phyloP scores from a whole-genome alignment of 352 stramenopile species.

The Globisporangium canariense region DNA sequence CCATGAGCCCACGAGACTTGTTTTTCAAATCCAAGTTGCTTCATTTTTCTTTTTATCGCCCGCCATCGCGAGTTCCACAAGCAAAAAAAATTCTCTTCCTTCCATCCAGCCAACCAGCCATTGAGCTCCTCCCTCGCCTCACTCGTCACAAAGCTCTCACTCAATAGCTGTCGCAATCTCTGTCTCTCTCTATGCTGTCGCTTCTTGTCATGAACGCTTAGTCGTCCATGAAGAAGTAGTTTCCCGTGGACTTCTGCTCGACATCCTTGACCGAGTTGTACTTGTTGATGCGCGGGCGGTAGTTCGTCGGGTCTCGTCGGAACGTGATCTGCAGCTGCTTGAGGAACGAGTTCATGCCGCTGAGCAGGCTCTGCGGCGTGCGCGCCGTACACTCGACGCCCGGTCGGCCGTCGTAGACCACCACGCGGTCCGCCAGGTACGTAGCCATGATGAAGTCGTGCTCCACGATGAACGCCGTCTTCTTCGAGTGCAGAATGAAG shows the following conservation, averaged over 20 bases:
- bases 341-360: slow-evolving; percentile 99
- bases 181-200: background rate
- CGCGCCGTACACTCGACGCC: slow-evolving; percentile 97
- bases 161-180: background rate
- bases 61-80: slow-evolving; percentile 8
- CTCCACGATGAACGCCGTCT: slow-evolving; percentile 99
- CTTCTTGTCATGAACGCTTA: slow-evolving; percentile 34
- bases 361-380: slow-evolving; percentile 92
- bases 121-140: background rate
- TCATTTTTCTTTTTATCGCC: background rate
- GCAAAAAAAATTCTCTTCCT: slow-evolving; percentile 8
- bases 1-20: too few relatives aligned
- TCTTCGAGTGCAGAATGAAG: slow-evolving; percentile 99
- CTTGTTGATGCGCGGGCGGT: slow-evolving; percentile 97
- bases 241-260: slow-evolving; percentile 96
- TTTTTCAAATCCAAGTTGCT: slow-evolving; percentile 5
- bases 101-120: background rate
- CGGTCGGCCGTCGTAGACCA: slow-evolving; percentile 94
- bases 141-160: background rate
- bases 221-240: slow-evolving; percentile 99
- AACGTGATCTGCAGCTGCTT: slow-evolving; percentile 99
- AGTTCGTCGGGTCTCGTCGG: slow-evolving; percentile 98
- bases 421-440: slow-evolving; percentile 96
- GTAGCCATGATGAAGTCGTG: slow-evolving; percentile 99
- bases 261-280: slow-evolving; percentile 96